These are phyloP conservation scores for Erysimum cheiranthoides DNA, from an alignment of 345 rosid species.

Conservation along the genomic window DNA sequence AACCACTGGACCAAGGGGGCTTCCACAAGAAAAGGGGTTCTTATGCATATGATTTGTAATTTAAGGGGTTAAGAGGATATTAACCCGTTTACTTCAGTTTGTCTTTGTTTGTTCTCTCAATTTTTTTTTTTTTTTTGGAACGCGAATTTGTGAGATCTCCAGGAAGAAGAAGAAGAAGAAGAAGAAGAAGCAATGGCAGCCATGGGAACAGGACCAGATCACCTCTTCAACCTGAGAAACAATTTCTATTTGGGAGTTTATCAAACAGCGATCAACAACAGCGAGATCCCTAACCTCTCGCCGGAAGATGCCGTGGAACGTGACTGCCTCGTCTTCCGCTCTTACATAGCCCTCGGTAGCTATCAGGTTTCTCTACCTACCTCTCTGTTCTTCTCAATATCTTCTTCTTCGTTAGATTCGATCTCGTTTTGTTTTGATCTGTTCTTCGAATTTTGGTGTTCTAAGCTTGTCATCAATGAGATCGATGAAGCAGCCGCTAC, in stretches of 20 bases:
- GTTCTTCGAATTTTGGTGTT: neutral
- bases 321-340: slow-evolving; percentile 76
- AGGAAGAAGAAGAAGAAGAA: neutral
- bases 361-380: slow-evolving; percentile 53
- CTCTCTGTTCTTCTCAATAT: neutral
- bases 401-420: neutral
- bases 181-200: slow-evolving; percentile 51
- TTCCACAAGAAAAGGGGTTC: too few species aligned
- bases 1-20: too few species aligned
- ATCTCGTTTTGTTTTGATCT: slow-evolving; percentile 1
- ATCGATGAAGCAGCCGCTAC: slow-evolving; percentile 79
- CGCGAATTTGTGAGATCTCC: slow-evolving; percentile 16
- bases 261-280: slow-evolving; percentile 89
- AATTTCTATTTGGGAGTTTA: slow-evolving; percentile 80
- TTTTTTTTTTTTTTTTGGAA: neutral
- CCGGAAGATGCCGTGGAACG: slow-evolving; percentile 79
- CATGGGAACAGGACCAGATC: slow-evolving; percentile 76
- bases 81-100: neutral
- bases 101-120: neutral
- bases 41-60: neutral
- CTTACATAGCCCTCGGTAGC: slow-evolving; percentile 94
- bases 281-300: slow-evolving; percentile 75
- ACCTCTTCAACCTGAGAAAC: slow-evolving; percentile 78
- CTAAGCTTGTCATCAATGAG: slow-evolving; percentile 80
- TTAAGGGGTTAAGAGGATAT: slow-evolving; percentile 1